Base-by-base conservation (phyloP, 495 filamentous ascomycete species). In the Tuber umbilicatum region DNA sequence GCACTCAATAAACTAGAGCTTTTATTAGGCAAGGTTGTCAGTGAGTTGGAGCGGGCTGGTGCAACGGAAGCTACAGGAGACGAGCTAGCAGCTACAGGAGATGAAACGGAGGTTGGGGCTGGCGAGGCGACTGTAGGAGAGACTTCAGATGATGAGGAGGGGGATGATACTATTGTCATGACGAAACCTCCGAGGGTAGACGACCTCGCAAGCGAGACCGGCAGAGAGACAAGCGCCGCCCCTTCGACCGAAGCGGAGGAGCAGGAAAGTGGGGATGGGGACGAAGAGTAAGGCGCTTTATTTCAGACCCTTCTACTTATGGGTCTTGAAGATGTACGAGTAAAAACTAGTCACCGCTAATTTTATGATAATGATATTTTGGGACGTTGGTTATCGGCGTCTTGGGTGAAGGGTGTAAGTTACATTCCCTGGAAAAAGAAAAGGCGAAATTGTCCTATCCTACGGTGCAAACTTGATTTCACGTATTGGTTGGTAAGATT, bases 1-100 rank as follows among this genome's bases (percentile, higher is more conserved):
- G 89, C 91, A 0, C 85, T 97, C 5, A 91, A 90, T 82, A 97
- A 94, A 83, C 87, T 93, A 70, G 91, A 94, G 79, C 88, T 91
- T 79, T 84, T 81, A 45, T 83, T 91, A 0, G 87, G 86, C 69
- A 90, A 89, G 84, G 89, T 89, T 64, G 86, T 89, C 68, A 88
- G 89, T 70, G 80, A 83, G n/a, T 82, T 89, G 19, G 85, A 85
- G 31, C 85, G 86, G 35, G 83, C 81, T 5, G 83, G 73, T 5
- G 82, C 82, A 68, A 82, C 81, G 19, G 78, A 74, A 39, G 78
- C 84, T 70, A 86, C 85, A 60, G 76, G 81, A 6, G 85, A 85
- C 73, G 79, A 84, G 27, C 81, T 81, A 10, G 83, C 80, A 2
- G 83, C 78, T 23, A 79, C 81, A 19, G 79, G 78, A 16, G 75